Conservation (phyloP, 495 filamentous ascomycete species). For the Tuber brumale region DNA sequence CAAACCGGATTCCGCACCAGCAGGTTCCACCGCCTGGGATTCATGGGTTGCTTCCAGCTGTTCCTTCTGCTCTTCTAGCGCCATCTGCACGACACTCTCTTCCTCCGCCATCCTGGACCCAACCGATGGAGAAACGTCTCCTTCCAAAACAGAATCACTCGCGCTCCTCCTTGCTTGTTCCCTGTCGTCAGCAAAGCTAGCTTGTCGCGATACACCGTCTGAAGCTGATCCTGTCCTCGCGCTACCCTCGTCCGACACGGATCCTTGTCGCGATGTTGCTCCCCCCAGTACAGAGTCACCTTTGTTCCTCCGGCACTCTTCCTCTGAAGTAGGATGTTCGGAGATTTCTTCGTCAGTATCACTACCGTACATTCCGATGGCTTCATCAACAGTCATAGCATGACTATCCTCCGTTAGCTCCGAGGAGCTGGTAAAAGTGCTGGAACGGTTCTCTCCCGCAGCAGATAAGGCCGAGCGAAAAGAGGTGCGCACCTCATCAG, state of each 20-base stretch:
- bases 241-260: slow-evolving; percentile 26
- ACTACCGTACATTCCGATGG: slow-evolving; percentile 74
- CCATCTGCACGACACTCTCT: slow-evolving; percentile 10
- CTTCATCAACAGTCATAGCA: slow-evolving; percentile 81
- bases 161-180: slow-evolving; percentile 27
- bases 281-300: slow-evolving; percentile 38
- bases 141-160: slow-evolving; percentile 35
- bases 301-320: slow-evolving; percentile 38
- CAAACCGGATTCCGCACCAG: neutral
- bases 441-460: slow-evolving; percentile 34
- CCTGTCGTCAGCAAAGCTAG: slow-evolving; percentile 25
- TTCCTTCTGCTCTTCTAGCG: slow-evolving; percentile 21
- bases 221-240: slow-evolving; percentile 23
- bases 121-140: slow-evolving; percentile 29
- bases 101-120: slow-evolving; percentile 23
- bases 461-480: slow-evolving; percentile 36
- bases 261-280: slow-evolving; percentile 31
- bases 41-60: slow-evolving; percentile 7
- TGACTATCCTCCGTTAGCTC: slow-evolving; percentile 55
- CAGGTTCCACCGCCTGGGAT: neutral
- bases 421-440: slow-evolving; percentile 36
- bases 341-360: slow-evolving; percentile 61
- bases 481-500: slow-evolving; percentile 29
- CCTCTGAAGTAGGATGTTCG: slow-evolving; percentile 41
- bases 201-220: slow-evolving; percentile 27